Base-by-base conservation (phyloP, 176 grass and related monocot species). In the Ampelocalamus luodianensis region DNA sequence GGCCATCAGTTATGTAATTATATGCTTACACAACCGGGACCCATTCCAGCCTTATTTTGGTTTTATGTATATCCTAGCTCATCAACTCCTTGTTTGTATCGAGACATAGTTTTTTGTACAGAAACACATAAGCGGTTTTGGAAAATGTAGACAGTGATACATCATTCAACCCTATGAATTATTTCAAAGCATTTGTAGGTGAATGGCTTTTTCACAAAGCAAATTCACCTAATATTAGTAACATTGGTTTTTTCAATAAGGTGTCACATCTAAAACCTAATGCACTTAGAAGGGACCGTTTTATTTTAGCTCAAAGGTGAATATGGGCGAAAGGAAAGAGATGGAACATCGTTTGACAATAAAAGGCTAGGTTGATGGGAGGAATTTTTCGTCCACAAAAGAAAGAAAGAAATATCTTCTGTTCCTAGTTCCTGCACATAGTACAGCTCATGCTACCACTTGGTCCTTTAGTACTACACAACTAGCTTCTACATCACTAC, bases 241-340 rank as follows among this genome's bases (percentile, higher is more conserved):
- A 32, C 1, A 8, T 11, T 39, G 38, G 9, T n/a, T 79, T 72
- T 68, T 62, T 79, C 45, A 74, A 37, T 13, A 26, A 71, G 14
- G 42, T 23, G 85, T 80, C 89, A 84, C 80, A 76, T 87, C 85
- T 45, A 59, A 62, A 71, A 80, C 89, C 75, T 87, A 84, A 84
- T 84, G 50, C 74, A 83, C 65, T 79, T 43, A 46, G 46, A 87
- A 83, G 50, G 75, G 85, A 26, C 12, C 51, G 22, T 86, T 79
- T 82, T 72, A 48, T 65, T 48, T 22, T 14, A 36, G 13, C 54
- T 26, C 60, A 74, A 59, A 86, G 56, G 62, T 66, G 49, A 29
- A 58, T 42, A 50, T 63, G 58, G 12, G 74, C 36, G 61, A 4
- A 37, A 54, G 10, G 80, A 90, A 87, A 87, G 60, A 54, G 80